phyloP scores from a whole-genome alignment of 768 basidiomycete species.

The Trametes sanguinea region DNA sequence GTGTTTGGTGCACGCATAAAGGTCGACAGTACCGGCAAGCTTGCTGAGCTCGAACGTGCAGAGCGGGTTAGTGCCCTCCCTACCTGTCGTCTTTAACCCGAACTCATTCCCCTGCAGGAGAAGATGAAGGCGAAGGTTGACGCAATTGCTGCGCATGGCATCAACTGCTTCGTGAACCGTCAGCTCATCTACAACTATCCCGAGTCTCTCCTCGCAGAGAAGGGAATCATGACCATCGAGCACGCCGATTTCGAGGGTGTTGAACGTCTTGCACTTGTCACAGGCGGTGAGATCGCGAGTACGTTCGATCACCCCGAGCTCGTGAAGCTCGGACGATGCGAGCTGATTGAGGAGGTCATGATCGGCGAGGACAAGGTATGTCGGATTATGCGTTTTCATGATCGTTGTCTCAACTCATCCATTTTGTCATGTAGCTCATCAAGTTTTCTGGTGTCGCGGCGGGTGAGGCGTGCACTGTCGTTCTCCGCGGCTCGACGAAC shows the following conservation, averaged over 20 bases:
- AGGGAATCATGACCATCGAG: conserved; percentile 94
- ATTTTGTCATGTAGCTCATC: conserved; percentile 74
- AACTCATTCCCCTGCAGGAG: conserved; percentile 58
- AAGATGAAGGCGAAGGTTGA: conserved; percentile 99
- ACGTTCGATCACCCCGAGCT: conserved; percentile 93
- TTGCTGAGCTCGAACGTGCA: conserved; percentile 96
- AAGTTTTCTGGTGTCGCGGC: conserved; percentile 99
- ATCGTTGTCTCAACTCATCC: conserved; percentile 3
- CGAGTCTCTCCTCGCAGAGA: conserved; percentile 91
- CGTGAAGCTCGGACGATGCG: conserved; percentile 91
- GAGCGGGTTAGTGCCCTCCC: conserved; percentile 60
- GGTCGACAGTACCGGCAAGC: conserved; percentile 94
- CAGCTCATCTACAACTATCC: conserved; percentile 99
- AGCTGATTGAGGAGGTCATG: conserved; percentile 97
- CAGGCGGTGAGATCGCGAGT: conserved; percentile 95
- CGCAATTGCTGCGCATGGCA: conserved; percentile 89
- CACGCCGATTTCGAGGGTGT: conserved; percentile 99
- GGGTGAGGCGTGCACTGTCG: conserved; percentile 96
- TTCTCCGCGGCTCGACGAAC: conserved; percentile 93
- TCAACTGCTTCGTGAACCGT: conserved; percentile 97
- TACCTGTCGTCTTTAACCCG: neutral
- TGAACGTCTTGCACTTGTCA: conserved; percentile 92
- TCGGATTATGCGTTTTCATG: neutral
- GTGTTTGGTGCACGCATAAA: conserved; percentile 96
- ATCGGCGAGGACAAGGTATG: conserved; percentile 97